phyloP scores from a whole-genome alignment of 768 basidiomycete genomes.

The Psilocybe cubensis region DNA sequence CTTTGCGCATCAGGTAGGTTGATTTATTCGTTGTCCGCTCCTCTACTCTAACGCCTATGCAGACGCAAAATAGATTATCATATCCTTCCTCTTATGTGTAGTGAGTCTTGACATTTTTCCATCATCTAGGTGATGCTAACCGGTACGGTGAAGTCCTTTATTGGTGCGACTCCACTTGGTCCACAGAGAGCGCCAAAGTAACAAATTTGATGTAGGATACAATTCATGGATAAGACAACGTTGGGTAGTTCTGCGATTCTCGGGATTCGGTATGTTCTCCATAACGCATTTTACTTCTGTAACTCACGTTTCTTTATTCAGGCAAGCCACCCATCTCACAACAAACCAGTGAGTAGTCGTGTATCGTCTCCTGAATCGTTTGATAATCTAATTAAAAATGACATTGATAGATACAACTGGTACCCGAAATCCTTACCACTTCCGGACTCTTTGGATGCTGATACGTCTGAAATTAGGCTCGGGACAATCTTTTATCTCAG shows the following conservation, averaged over 20 bases:
- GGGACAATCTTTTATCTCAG: constrained; percentile 77
- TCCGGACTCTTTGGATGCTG: background rate
- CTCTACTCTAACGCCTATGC: background rate
- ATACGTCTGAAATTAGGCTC: constrained; percentile 46
- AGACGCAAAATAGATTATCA: constrained; percentile 69
- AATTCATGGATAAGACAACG: constrained; percentile 81
- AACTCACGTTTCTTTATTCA: constrained; percentile 25
- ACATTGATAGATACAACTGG: constrained; percentile 65
- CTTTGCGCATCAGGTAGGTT: constrained; percentile 51
- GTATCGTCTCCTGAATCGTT: too few species aligned
- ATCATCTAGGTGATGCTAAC: background rate
- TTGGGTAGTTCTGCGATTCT: constrained; percentile 69
- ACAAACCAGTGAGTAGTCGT: constrained; percentile 57
- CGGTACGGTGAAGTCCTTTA: constrained; percentile 48
- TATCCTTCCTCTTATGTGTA: constrained; percentile 73
- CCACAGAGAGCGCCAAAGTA: too few species aligned
- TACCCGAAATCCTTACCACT: constrained; percentile 21
- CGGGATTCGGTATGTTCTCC: constrained; percentile 58
- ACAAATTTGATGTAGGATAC: constrained; percentile 49
- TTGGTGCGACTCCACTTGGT: constrained; percentile 39
- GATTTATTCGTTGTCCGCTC: background rate
- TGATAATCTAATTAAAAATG: too few species aligned
- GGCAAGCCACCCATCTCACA: constrained; percentile 62
- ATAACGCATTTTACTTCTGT: background rate
- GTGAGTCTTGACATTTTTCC: constrained; percentile 40